Percentiles rank a stretch among this genome's conserved stretches.
These are phyloP conservation scores for Sphaerostilbella broomeana DNA, from an alignment of 2,329 filamentous ascomycete genomes.

Conservation along the genomic window DNA sequence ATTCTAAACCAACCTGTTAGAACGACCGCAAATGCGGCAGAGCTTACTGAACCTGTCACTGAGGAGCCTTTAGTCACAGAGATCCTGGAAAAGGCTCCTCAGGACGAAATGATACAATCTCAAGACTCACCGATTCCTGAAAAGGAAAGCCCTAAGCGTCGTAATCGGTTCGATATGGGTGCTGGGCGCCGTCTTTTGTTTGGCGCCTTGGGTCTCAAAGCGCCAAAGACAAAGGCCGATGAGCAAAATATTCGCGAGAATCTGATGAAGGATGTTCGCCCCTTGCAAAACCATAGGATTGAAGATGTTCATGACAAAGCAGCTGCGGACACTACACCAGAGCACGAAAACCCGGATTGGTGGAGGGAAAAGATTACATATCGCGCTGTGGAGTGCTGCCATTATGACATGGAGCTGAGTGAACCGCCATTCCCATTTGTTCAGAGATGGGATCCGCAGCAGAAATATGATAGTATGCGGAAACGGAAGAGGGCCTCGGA, in stretches of 20 bases:
- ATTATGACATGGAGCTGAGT: slow-evolving; percentile 60
- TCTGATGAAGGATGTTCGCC: slow-evolving; percentile 49
- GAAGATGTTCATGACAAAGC: slow-evolving; percentile 14
- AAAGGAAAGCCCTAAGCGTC: slow-evolving; percentile 11
- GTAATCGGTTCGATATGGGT: slow-evolving; percentile 38
- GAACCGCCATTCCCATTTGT: slow-evolving; percentile 84
- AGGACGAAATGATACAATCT: background rate
- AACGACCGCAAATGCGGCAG: too few relatives aligned
- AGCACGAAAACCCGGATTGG: slow-evolving; percentile 45
- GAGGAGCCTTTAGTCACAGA: slow-evolving; percentile 6
- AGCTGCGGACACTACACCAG: slow-evolving; percentile 4
- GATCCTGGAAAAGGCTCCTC: background rate
- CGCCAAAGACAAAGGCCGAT: slow-evolving; percentile 62
- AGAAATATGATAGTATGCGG: slow-evolving; percentile 39
- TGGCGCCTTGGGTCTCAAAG: slow-evolving; percentile 62
- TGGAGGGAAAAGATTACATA: slow-evolving; percentile 73
- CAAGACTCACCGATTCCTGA: background rate
- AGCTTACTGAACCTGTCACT: slow-evolving; percentile 8
- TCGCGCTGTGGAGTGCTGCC: slow-evolving; percentile 75
- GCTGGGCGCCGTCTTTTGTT: slow-evolving; percentile 64
- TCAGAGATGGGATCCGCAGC: slow-evolving; percentile 80
- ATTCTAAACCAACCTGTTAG: slow-evolving; percentile 18
- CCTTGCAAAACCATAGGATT: slow-evolving; percentile 31
- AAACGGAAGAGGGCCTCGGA: slow-evolving; percentile 45
- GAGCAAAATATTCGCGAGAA: slow-evolving; percentile 56